Base-by-base conservation (phyloP, 2,329 filamentous ascomycete genomes). In the Xylariaceae sp. region DNA sequence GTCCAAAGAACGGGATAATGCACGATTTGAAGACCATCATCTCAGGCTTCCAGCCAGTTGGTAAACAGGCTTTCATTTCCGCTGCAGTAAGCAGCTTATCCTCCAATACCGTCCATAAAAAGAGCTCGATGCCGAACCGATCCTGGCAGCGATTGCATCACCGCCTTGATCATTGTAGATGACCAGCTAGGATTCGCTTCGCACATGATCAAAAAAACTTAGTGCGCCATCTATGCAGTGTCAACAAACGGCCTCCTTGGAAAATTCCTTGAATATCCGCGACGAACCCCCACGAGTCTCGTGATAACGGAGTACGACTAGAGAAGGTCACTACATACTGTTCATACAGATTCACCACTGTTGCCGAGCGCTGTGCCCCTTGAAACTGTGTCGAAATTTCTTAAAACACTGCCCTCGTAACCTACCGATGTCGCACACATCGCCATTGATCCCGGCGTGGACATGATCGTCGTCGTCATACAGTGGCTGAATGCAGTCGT, bases 121-220 rank as follows among this genome's bases (percentile, higher is more conserved):
- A 66, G 2, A 78, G 77, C 60, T 82, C 82, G 57, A 82, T 76
- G 3, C 79, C 79, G 58, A 74, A 81, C 0, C 78, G 71, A 58
- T 83, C 15, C 77, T 63, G 1, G 68, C 77, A 0, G 73, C 76
- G 35, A 82, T 61, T 38, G 80, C 65, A 0, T 68, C 51, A 47
- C 71, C 60, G 1, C 62, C 58, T 12, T 66, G 63, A 12, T 69
- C 68, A 53, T 82, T 78, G 48, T 74, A 78, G 1, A 82, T 57
- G 11, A 77, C 72, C 14, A 80, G 66, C 1, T 77, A 70, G 54
- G 81, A 82, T 56, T 82, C 79, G 17, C 78, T 78, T 6, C 77
- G 69, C 3, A 82, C 64, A 48, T 77, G 68, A 17, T 63, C 56
- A 7, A 70, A 56, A 32, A 70, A 62, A 1, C 14, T 50, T 0